Conservation (phyloP, 768 basidiomycete species). For the Boletus rufocinnamomeus region DNA sequence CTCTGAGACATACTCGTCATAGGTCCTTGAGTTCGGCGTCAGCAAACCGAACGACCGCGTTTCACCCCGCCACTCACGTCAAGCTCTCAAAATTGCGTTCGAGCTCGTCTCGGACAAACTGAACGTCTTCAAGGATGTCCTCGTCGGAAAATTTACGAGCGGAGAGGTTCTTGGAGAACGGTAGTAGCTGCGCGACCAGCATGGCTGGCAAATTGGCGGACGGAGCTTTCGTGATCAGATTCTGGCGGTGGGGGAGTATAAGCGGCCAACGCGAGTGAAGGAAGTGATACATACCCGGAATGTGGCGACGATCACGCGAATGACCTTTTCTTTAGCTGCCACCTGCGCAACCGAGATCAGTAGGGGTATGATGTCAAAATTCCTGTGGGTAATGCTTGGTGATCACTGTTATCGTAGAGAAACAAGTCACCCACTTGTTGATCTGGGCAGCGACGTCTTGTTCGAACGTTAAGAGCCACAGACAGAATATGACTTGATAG, state of each 20-base stretch:
- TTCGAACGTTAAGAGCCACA: constrained; percentile 95
- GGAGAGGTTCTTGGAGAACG: constrained; percentile 83
- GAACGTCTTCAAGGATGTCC: constrained; percentile 90
- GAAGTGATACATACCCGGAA: constrained; percentile 60
- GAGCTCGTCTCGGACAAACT: constrained; percentile 86
- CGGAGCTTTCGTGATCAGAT: constrained; percentile 88
- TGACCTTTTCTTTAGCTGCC: constrained; percentile 96
- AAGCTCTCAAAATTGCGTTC: constrained; percentile 82
- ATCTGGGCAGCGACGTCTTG: constrained; percentile 80
- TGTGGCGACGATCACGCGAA: constrained; percentile 89
- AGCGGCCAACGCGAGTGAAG: constrained; percentile 2
- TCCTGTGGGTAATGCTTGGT: constrained; percentile 47
- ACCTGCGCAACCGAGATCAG: constrained; percentile 81
- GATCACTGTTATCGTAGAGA: neutral
- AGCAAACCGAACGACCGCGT: neutral
- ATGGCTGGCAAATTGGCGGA: constrained; percentile 88
- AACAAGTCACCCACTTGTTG: constrained; percentile 63
- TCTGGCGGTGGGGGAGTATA: constrained; percentile 45
- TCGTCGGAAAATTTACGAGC: constrained; percentile 93
- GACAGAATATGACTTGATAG: constrained; percentile 90
- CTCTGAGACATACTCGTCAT: constrained; percentile 94
- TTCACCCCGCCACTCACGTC: constrained; percentile 57
- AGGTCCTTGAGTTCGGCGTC: constrained; percentile 60
- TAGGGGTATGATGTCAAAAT: constrained; percentile 85
- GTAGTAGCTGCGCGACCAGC: constrained; percentile 84